These are phyloP conservation scores for Schizophyllum amplum DNA, from an alignment of 1,284 basidiomycete species.

Conservation along the genomic window DNA sequence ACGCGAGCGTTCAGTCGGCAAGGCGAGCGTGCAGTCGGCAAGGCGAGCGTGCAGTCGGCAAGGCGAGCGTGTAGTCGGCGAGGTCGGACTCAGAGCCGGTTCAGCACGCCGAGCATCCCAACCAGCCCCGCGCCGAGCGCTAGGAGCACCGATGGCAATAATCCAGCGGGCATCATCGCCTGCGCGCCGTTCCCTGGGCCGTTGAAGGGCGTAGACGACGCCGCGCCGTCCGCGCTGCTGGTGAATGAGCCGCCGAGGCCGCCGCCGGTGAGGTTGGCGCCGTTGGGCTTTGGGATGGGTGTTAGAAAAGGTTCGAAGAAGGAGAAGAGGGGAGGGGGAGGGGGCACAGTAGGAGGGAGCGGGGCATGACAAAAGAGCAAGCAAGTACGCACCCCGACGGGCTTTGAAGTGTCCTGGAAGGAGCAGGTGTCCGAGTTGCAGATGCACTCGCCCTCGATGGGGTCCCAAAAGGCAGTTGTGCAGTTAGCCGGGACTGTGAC, in stretches of 20 bases:
- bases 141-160: neutral
- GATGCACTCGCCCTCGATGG: constrained; percentile 54
- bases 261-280: constrained; percentile 61
- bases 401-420: constrained; percentile 55
- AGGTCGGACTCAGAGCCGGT: neutral
- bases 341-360: too few relatives aligned
- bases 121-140: neutral
- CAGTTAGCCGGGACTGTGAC: constrained; percentile 64
- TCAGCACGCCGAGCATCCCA: neutral
- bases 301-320: too few relatives aligned
- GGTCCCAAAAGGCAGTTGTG: constrained; percentile 76
- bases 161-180: too few relatives aligned
- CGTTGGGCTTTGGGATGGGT: too few relatives aligned
- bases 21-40: neutral
- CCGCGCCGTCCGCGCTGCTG: neutral
- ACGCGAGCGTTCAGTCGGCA: neutral
- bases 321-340: too few relatives aligned
- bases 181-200: neutral
- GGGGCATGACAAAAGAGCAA: too few relatives aligned
- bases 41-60: too few relatives aligned
- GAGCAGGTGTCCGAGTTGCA: constrained; percentile 49
- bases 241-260: constrained; percentile 19
- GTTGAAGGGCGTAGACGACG: neutral
- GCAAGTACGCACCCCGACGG: too few relatives aligned
- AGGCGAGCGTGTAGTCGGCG: neutral